A percentile compares a stretch with the other conserved stretches of the same genome.
These are phyloP conservation scores for Fusarium redolens DNA, from an alignment of 2,329 filamentous ascomycete species.

Conservation along the genomic window DNA sequence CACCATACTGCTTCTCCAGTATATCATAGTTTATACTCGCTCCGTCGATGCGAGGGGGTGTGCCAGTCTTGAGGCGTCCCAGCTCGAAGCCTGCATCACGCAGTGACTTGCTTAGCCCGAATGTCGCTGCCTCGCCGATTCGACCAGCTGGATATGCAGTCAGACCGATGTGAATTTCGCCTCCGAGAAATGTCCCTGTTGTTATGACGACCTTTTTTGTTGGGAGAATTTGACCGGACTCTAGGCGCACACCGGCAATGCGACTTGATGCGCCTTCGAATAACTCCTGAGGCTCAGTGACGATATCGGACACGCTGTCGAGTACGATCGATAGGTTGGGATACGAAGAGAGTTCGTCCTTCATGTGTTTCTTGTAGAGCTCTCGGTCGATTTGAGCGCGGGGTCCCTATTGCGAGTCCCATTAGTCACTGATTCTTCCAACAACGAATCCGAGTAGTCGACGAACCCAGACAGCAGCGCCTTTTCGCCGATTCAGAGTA, in stretches of 20 bases:
- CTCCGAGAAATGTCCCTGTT: slow-evolving; percentile 93
- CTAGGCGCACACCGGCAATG: slow-evolving; percentile 86
- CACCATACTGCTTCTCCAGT: slow-evolving; percentile 80
- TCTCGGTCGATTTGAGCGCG: slow-evolving; percentile 93
- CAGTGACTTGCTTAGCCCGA: slow-evolving; percentile 90
- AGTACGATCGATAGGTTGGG: slow-evolving; percentile 83
- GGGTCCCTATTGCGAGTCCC: slow-evolving; percentile 68
- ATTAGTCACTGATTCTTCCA: neutral
- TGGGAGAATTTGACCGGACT: slow-evolving; percentile 85
- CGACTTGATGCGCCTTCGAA: slow-evolving; percentile 67
- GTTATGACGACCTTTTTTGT: slow-evolving; percentile 91
- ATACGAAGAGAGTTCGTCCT: slow-evolving; percentile 82
- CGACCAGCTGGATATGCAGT: slow-evolving; percentile 87
- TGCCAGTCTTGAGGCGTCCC: slow-evolving; percentile 94
- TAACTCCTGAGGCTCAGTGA: slow-evolving; percentile 62
- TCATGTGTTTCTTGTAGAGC: slow-evolving; percentile 92
- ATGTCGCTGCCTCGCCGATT: slow-evolving; percentile 93
- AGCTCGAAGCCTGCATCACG: slow-evolving; percentile 88
- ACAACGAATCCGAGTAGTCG: neutral
- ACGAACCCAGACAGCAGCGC: slow-evolving; percentile 87
- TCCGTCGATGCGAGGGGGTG: slow-evolving; percentile 85
- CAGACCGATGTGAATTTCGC: slow-evolving; percentile 95
- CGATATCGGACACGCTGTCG: slow-evolving; percentile 92
- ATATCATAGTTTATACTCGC: slow-evolving; percentile 82
- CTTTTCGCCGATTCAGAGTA: slow-evolving; percentile 87